These are phyloP conservation scores for Leccinum barrowsii DNA, from an alignment of 768 basidiomycete genomes.

Conservation along the genomic window DNA sequence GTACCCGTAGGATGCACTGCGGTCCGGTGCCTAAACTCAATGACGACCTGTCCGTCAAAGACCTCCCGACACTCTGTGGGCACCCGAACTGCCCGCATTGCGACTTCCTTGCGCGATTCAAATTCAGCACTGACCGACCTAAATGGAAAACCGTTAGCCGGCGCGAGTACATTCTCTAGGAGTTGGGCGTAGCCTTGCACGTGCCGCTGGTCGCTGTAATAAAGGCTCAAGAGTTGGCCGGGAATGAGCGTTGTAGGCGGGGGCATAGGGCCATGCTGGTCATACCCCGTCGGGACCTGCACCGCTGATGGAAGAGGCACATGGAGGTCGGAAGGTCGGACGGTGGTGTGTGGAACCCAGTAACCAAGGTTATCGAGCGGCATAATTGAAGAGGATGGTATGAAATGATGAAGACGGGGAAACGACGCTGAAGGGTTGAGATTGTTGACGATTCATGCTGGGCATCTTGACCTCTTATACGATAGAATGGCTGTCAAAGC, in stretches of 20 bases:
- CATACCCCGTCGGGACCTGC: not conserved
- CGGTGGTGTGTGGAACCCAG: slow-evolving; percentile 7
- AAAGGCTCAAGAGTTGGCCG: not conserved
- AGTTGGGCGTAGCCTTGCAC: not conserved
- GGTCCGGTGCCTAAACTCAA: slow-evolving; percentile 5
- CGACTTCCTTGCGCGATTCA: not conserved
- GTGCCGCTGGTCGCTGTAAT: not conserved
- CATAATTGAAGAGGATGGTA: slow-evolving; percentile 3
- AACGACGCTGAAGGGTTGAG: not conserved
- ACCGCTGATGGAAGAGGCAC: not conserved
- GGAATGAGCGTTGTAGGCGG: not conserved
- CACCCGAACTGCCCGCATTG: not conserved
- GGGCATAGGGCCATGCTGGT: not conserved
- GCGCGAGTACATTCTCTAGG: not conserved
- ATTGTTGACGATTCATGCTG: not conserved
- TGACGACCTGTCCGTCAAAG: too few species aligned
- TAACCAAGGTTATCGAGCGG: not conserved
- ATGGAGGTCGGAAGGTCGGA: slow-evolving; percentile 3
- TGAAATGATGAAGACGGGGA: not conserved
- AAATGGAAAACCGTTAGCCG: not conserved
- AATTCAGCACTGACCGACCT: not conserved
- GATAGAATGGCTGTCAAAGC: not conserved
- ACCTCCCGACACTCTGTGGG: not conserved
- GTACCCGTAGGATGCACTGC: not conserved
- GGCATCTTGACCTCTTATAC: slow-evolving; percentile 5